Conservation (phyloP, 305 asterid genomes). For the Solanum hybrid region DNA sequence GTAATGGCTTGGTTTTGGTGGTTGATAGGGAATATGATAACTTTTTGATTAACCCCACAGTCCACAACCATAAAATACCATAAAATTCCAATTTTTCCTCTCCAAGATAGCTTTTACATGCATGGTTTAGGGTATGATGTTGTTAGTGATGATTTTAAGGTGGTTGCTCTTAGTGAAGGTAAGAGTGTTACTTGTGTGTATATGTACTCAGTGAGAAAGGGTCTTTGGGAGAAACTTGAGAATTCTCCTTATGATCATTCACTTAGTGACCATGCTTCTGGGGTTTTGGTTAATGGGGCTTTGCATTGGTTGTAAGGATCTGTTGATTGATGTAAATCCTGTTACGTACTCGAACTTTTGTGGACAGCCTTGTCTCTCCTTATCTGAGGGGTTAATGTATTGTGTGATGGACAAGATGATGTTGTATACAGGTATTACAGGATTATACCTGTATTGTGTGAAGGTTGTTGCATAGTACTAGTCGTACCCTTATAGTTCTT, state of each 20-base stretch:
- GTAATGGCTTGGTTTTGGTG: neutral
- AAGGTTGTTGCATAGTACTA: neutral
- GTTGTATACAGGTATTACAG: neutral
- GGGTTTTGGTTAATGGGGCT: constrained; percentile 28
- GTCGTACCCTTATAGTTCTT: neutral
- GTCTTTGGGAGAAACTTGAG: no score
- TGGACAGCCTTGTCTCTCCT: neutral
- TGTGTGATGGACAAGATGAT: neutral
- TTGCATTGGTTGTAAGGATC: constrained; percentile 34
- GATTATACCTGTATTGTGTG: neutral
- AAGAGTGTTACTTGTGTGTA: neutral
- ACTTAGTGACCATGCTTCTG: neutral
- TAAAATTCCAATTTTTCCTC: neutral
- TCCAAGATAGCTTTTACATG: neutral
- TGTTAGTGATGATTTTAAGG: neutral
- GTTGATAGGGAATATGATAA: neutral
- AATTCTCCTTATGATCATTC: neutral
- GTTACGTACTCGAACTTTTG: neutral
- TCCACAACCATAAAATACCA: neutral
- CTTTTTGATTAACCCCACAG: neutral
- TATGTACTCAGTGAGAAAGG: no score
- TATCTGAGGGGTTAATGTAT: neutral
- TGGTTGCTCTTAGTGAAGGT: neutral
- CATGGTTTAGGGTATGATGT: neutral
- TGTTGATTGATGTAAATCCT: no score